phyloP scores from a whole-genome alignment of 805 yeast species.

The Hanseniaspora thailandica region DNA sequence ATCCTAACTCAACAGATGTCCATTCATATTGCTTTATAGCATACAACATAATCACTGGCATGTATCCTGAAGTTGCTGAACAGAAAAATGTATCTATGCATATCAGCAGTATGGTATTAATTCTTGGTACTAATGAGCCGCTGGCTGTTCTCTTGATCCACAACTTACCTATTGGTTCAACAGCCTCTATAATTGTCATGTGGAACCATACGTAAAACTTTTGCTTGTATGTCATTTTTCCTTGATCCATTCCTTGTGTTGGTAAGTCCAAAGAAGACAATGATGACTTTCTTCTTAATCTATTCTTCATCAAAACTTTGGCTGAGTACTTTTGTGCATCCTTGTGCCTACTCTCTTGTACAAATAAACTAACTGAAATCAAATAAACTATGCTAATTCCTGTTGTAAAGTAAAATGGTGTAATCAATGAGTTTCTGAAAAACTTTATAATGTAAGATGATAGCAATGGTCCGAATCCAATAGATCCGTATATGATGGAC shows the following conservation, averaged over 20 bases:
- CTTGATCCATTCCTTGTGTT: neutral
- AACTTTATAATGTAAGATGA: slow-evolving; percentile 35
- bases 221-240: neutral
- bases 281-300: slow-evolving; percentile 10
- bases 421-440: slow-evolving; percentile 23
- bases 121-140: slow-evolving; percentile 31
- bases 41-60: slow-evolving; percentile 38
- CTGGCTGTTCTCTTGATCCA: slow-evolving; percentile 33
- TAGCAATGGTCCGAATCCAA: slow-evolving; percentile 53
- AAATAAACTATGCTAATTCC: slow-evolving; percentile 28
- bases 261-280: neutral
- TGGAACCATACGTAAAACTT: slow-evolving; percentile 6
- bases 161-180: slow-evolving; percentile 42
- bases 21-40: slow-evolving; percentile 44
- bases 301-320: slow-evolving; percentile 23
- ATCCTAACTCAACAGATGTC: slow-evolving; percentile 44
- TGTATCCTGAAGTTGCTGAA: slow-evolving; percentile 32
- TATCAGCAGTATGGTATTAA: slow-evolving; percentile 40
- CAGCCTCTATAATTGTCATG: slow-evolving; percentile 21
- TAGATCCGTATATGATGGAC: slow-evolving; percentile 49
- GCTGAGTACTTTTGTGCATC: slow-evolving; percentile 45
- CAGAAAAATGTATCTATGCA: slow-evolving; percentile 35
- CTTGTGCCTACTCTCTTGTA: slow-evolving; percentile 56
- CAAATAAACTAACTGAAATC: slow-evolving; percentile 29
- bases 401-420: slow-evolving; percentile 27